Base-by-base conservation (phyloP, 169 alveolate genomes). In the Babesia gibsoni region DNA sequence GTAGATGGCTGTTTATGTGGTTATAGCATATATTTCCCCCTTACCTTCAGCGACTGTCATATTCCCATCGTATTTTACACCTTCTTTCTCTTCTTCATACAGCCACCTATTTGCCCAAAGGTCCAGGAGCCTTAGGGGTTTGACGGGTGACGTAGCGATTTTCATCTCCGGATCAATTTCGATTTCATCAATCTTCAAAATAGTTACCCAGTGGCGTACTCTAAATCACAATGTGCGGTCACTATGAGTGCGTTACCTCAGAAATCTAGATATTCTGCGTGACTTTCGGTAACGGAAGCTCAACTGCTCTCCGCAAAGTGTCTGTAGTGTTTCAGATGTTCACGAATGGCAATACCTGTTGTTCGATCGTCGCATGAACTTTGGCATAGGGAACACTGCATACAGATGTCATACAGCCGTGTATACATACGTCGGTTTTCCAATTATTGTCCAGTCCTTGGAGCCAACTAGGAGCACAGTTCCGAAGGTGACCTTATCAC, bases 31-130 rank as follows among this genome's bases (percentile, higher is more conserved):
- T 36, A 7, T 3, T 2, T 48, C 32, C 3, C 22, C 7, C 46
- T 8, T 53, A 77, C 85, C 74, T 32, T 77, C 81, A 7, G 80
- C 67, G 1, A 33, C 70, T 4, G 73, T 67, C 7, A 50, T 30
- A 18, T 72, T 63, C 16, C 69, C 88, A 16, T 30, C 50, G 45
- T 73, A 63, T 52, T 78, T 70, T 41, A 70, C 67, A 64, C 90
- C 93, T 45, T 82, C 90, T 35, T 84, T 59, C 56, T 91, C 96
- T 39, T 86, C 90, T 18, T 86, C 82, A 58, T 83, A 84, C 49
- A 91, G 83, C 96, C 96, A 91, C 43, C 96, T 65, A 52, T 91
- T 91, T 14, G 96, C 88, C 95, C 95, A 91, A 25, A 91, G 82
- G 63, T 91, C 96, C 36, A 91, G 83, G 52, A 81, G 61, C 57